Evolutionary conservation across 164 flowering plant genomes (phyloP), one percentile per base, ranked within the genome.

Genomic region (Warburgia ugandensis): DNA sequence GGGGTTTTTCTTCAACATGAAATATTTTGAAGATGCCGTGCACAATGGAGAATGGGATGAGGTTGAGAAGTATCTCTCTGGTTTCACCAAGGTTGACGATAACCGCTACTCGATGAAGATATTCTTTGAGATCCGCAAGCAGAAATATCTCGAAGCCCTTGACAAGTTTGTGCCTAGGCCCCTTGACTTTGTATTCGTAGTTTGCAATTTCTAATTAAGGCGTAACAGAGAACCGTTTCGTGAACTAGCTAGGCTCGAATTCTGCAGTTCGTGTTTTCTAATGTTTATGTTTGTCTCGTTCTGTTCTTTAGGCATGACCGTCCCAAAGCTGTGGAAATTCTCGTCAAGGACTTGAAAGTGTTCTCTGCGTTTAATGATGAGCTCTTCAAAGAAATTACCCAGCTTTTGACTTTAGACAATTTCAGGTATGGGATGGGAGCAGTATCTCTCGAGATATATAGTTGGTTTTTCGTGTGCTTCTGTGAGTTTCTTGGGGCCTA

Each of bases 1-100:
- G 26, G 94, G 95, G 52, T 81, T 89, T 68, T 89, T 73, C 90
- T 86, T 89, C 59, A 81, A 83, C 63, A 77, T 86, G 90, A 81
- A 77, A 57, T 76, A 89, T 61, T 86, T 89, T 54, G 94, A 89
- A 69, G 89, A 86, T 29, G 78, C 69, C 50, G 83, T 89, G 46
- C 71, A 71, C 28, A 72, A 65, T 68, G 97, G 97, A 30, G 73
- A 81, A 19, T 89, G 92, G 92, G 92, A 83, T 47, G 97, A 83
- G 58, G 95, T 83, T 29, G 95, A 86, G 75, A 73, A 45, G 45
- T 89, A 89, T 48, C 79, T 89, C 6, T 80, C 90, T 30, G 94
- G 95, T 5, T 89, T 89, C 66, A 86, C 95, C 0, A 83, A 83
- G 55, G 80, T 86, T 23, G 90, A 84, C 8, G 87, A 81, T 28